Evolutionary conservation across 441 rosid species (phyloP), one percentile per base, ranked within the genome.

Genomic region (Pelargonium citronellum): DNA sequence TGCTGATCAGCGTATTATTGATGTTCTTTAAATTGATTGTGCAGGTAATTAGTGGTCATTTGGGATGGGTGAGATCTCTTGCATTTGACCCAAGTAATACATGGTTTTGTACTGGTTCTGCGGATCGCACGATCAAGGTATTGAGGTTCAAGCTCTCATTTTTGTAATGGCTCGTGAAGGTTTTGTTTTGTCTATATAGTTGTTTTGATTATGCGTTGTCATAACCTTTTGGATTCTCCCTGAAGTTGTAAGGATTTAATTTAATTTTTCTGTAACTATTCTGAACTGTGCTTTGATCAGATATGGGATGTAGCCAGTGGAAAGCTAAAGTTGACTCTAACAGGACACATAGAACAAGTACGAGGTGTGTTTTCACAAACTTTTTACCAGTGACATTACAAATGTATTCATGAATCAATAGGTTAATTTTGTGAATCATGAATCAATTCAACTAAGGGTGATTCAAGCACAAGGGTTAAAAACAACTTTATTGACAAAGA

Each of bases 31-130:
- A 51, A 39, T 68, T 77, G 55, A 27, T 75, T 70, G 58, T 73
- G 69, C 66, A 89, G 91, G 92, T 87, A 73, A 90, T 95, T 73
- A 90, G 94, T 65, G 97, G 96, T 53, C 99, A 95, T 80, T 80
- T 95, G 86, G 99, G 99, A 69, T 95, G 98, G 98, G 98, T 95
- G 68, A 86, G 98, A 81, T 90, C 98, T 62, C 64, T 95, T 53
- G 96, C 98, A 9, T 91, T 94, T 82, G 96, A 94, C 84, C 96
- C 97, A 2, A 91, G 99, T 82, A 94, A 90, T 79, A 73, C 83
- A 65, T 90, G 97, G 98, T 95, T 95, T 77, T 92, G 98, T 74
- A 92, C 97, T 74, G 99, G 99, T 53, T 95, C 98, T 70, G 97
- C 98, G n/a, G 98, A 95, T 80, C 91, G 97, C 69, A 90, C 96